Percentiles rank a stretch among this genome's conserved stretches.
Evolutionary conservation across 1,284 basidiomycete genomes (phyloP).

Genomic region (Agaricales sp.): DNA sequence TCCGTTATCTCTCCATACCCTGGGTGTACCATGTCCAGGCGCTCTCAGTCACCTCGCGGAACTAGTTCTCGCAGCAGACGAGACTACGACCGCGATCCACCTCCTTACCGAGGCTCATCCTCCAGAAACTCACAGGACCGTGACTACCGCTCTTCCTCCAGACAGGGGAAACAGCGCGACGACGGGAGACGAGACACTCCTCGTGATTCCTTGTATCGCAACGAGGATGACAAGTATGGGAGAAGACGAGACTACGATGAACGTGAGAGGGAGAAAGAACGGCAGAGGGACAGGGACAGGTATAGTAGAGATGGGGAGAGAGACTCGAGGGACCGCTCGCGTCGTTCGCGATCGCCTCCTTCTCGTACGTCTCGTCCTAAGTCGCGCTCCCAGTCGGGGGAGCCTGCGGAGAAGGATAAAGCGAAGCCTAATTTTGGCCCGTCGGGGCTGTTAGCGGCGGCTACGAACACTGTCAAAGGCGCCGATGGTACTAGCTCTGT

Average conservation of each 20-base stretch:
- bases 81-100: no score
- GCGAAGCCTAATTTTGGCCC: constrained; percentile 80
- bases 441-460: constrained; percentile 90
- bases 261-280: constrained; percentile 13
- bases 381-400: constrained; percentile 5
- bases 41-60: no score
- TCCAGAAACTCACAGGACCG: no score
- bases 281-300: constrained; percentile 13
- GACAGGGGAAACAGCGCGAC: no score
- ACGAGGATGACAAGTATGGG: constrained; percentile 1
- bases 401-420: constrained; percentile 39
- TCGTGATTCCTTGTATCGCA: neutral
- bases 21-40: no score
- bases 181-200: neutral
- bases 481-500: constrained; percentile 74
- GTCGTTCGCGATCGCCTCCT: constrained; percentile 50
- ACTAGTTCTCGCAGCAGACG: no score
- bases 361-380: constrained; percentile 24
- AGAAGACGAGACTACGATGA: constrained; percentile 8
- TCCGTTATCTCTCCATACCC: no score
- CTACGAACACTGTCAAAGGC: constrained; percentile 79
- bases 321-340: constrained; percentile 23
- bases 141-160: no score
- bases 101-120: no score
- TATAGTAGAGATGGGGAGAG: constrained; percentile 24